Conservation (phyloP, 257 asterid genomes). For the Nicotiana sylvestris region DNA sequence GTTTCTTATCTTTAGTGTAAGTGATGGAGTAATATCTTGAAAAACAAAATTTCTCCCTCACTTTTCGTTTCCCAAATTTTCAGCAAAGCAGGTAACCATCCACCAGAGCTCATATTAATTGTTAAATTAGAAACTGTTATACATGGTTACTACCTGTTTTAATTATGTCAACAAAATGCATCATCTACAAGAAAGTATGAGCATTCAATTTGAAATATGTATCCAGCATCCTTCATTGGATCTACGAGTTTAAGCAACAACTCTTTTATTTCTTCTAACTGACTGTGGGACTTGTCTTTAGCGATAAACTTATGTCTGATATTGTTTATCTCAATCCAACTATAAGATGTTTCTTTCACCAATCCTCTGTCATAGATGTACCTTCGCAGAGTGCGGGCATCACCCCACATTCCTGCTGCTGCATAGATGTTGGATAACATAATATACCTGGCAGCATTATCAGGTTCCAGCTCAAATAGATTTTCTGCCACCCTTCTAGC, state of each 20-base stretch:
- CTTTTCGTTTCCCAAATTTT: not conserved
- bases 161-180: not conserved
- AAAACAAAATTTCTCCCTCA: not conserved
- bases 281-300: slow-evolving; percentile 24
- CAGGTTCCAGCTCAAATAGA: slow-evolving; percentile 54
- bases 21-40: not conserved
- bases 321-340: slow-evolving; percentile 59
- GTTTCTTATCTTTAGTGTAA: not conserved
- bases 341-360: slow-evolving; percentile 54
- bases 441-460: slow-evolving; percentile 54
- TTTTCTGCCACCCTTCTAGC: slow-evolving; percentile 49
- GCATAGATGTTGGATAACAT: slow-evolving; percentile 56
- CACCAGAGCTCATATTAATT: not conserved
- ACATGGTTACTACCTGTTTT: not conserved
- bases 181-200: slow-evolving; percentile 9
- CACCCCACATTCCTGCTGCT: slow-evolving; percentile 50
- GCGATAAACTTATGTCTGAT: slow-evolving; percentile 43
- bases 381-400: slow-evolving; percentile 35
- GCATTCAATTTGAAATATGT: not conserved
- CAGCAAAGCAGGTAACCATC: not conserved
- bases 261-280: slow-evolving; percentile 26
- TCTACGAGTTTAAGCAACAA: slow-evolving; percentile 34
- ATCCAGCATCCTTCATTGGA: slow-evolving; percentile 41
- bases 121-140: not conserved
- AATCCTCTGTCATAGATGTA: slow-evolving; percentile 35